These are phyloP conservation scores for Termitomyces sp. DNA, from an alignment of 768 basidiomycete species.

Conservation along the genomic window DNA sequence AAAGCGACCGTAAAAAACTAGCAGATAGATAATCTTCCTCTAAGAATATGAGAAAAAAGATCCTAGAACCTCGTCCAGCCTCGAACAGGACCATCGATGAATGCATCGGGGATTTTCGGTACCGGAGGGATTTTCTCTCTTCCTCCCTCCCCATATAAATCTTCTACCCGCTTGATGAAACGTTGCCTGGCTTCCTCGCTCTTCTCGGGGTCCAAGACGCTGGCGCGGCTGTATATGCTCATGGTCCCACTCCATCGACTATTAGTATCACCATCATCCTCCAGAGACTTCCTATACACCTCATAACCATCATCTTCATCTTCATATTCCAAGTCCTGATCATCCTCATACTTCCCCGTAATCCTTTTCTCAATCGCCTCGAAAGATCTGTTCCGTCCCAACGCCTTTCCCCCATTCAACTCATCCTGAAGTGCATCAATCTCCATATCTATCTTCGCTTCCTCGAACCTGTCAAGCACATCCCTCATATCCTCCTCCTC, in stretches of 20 bases:
- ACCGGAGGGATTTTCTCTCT: constrained; percentile 39
- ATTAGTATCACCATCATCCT: constrained; percentile 24
- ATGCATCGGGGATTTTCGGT: constrained; percentile 34
- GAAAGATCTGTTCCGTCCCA: constrained; percentile 27
- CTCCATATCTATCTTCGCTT: constrained; percentile 11
- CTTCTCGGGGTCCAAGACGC: constrained; percentile 48
- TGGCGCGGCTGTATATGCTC: constrained; percentile 45
- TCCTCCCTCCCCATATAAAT: constrained; percentile 40
- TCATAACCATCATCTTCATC: constrained; percentile 12
- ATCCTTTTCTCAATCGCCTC: constrained; percentile 12
- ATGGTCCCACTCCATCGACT: constrained; percentile 35
- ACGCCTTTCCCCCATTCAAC: constrained; percentile 12
- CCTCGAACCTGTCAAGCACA: constrained; percentile 36
- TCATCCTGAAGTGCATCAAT: constrained; percentile 5
- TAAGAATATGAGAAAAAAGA: constrained; percentile 9
- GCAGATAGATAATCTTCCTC: background rate
- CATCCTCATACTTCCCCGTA: constrained; percentile 6
- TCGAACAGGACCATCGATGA: constrained; percentile 18
- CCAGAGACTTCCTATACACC: constrained; percentile 18
- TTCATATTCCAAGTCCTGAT: constrained; percentile 11
- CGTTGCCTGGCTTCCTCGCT: constrained; percentile 44
- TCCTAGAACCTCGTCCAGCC: constrained; percentile 28
- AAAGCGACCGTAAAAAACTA: background rate
- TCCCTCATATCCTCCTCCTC: constrained; percentile 26
- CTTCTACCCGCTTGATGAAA: constrained; percentile 48